Evolutionary conservation across 1,284 basidiomycete species (phyloP), one percentile per base, ranked within the genome.

Genomic region (Apiotrichum veenhuisii): DNA sequence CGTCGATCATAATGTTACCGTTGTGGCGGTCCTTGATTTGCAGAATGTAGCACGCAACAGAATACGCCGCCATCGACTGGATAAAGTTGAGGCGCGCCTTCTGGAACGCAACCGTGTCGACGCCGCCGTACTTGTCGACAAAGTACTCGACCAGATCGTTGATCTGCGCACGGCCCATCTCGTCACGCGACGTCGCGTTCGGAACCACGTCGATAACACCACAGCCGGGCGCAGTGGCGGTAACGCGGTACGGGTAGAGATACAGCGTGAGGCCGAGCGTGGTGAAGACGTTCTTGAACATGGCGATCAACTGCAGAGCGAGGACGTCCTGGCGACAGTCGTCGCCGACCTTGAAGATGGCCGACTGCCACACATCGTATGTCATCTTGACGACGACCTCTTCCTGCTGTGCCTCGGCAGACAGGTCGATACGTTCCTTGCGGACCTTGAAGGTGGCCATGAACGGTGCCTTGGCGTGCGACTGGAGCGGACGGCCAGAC

Each of bases 391-490:
- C 61, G 67, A 52, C 63, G 23, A 68, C 57, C 25, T 71, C 68
- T 40, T 66, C 61, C 40, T 41, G 40, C 25, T 63, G n/a, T n/a
- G n/a, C 58, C 3, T 64, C 41, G 34, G 67, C 57, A 30, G 62
- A 17, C 5, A 70, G 59, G n/a, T 86, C 84, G 18, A 84, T 74
- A 14, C 82, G 81, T 64, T 90, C 86, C 75, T 92, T 94, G 61
- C 88, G 84, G 22, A 99, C 96, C 81, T 95, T 96, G 83, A 99
- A 99, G 0, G 96, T 98, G 0, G 96, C 96, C 96, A 99, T 98
- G 80, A 98, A 99, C 0, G 96, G 96, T 5, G 96, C 94, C 91
- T 99, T 99, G 9, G 96, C 96, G 69, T 98, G 96, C 72, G 88
- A 92, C 77, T 99, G 96, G 37, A 99, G 79, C 2, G 96, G 96